Conservation (phyloP, 2,329 filamentous ascomycete genomes). For the Aspergillus pseudoglaucus region DNA sequence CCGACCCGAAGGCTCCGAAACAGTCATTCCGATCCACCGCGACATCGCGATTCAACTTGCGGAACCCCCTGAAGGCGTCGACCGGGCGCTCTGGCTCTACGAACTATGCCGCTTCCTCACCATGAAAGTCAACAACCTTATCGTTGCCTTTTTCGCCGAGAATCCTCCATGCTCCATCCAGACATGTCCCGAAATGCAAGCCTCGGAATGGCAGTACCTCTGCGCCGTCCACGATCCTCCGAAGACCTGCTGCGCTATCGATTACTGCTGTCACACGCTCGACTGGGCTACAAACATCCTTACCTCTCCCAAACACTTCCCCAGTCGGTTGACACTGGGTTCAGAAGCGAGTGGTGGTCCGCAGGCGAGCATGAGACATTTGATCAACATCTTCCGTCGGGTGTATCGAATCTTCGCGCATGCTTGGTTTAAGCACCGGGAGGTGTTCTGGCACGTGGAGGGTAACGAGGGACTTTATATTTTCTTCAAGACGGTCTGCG, state of each 20-base stretch:
- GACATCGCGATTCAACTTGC: conserved; percentile 69
- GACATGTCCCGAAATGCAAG: conserved; percentile 97
- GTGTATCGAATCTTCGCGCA: conserved; percentile 97
- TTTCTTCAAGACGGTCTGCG: conserved; percentile 95
- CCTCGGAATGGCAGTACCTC: conserved; percentile 97
- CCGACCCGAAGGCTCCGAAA: conserved; percentile 50
- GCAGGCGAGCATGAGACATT: conserved; percentile 52
- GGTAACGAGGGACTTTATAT: conserved; percentile 85
- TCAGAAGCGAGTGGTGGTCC: conserved; percentile 36
- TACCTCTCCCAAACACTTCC: conserved; percentile 91
- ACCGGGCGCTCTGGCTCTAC: conserved; percentile 90
- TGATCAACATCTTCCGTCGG: conserved; percentile 90
- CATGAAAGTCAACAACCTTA: conserved; percentile 85
- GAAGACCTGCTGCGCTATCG: conserved; percentile 95
- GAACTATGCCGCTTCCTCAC: conserved; percentile 95
- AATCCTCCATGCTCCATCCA: conserved; percentile 76
- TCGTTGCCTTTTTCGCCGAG: conserved; percentile 89
- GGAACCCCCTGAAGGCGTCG: conserved; percentile 71
- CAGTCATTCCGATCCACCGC: conserved; percentile 66
- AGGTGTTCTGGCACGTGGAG: conserved; percentile 93
- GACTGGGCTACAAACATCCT: conserved; percentile 96
- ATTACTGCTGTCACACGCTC: conserved; percentile 97
- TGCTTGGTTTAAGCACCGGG: conserved; percentile 95
- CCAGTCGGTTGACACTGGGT: conserved; percentile 66
- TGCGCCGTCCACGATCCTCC: conserved; percentile 96